Evolutionary conservation across 2,329 filamentous ascomycete species (phyloP), one percentile per base, ranked within the genome.

Genomic region (Neonectria faginata): DNA sequence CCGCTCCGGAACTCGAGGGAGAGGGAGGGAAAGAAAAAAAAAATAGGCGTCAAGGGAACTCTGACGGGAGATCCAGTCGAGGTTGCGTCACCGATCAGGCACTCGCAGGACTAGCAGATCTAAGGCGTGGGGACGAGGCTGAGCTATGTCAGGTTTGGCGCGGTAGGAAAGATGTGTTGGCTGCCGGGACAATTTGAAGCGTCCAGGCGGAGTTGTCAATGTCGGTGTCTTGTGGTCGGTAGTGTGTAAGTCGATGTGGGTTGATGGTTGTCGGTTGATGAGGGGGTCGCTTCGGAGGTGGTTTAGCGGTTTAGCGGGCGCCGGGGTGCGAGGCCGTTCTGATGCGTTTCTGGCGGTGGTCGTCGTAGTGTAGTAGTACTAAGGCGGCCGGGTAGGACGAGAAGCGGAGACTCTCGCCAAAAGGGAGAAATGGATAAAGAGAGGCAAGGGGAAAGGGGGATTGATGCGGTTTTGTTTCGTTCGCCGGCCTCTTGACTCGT

Each of bases 61-160:
- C 68, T 69, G 70, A 66, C 60, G 62, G 58, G 60, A 71, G 57
- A 64, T 51, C 54, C 57, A 55, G 47, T 70, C 62, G 47, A 66
- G 22, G 55, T 68, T 73, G 70, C 60, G 72, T 73, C 71, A 71
- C 65, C 69, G 65, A 68, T 66, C 65, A 70, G 67, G 70, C 58
- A 73, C 70, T 57, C 61, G 64, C 60, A 72, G 48, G 53, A 66
- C 50, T 61, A 64, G 66, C 56, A 69, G 70, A 69, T 73, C 67
- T 69, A 68, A 68, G 62, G 50, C 71, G 72, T 72, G 72, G 72
- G 60, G 69, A 70, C 65, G 58, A 68, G 66, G 68, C 66, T 66
- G 70, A 68, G 66, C 70, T 67, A 69, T 70, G 51, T 68, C 57
- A 65, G 54, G 57, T 70, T 70, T 62, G 71, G 65, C 48, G 42